These are phyloP conservation scores for Yamadazyma laniorum DNA, from an alignment of 805 yeast species.

Conservation along the genomic window DNA sequence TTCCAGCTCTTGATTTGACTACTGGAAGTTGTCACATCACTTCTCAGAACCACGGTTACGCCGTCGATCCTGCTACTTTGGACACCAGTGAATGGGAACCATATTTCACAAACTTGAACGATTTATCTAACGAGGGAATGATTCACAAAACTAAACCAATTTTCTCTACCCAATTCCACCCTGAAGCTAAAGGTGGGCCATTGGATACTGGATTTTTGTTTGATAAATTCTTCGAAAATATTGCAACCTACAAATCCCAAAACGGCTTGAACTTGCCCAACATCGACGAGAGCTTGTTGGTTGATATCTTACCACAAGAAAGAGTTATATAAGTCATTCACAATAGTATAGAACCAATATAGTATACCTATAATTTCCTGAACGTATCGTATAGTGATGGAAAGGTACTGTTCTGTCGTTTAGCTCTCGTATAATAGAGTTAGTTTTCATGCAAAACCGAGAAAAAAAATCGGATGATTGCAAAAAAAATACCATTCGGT, in stretches of 20 bases:
- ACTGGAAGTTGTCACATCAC: slow-evolving; percentile 97
- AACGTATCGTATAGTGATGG: too few species aligned
- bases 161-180: slow-evolving; percentile 97
- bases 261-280: slow-evolving; percentile 43
- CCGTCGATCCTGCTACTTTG: slow-evolving; percentile 81
- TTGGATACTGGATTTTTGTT: slow-evolving; percentile 87
- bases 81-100: slow-evolving; percentile 67
- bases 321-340: slow-evolving; percentile 54
- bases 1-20: slow-evolving; percentile 86
- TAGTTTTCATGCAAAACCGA: slow-evolving; percentile 1
- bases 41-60: slow-evolving; percentile 98
- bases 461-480: slow-evolving; percentile 12
- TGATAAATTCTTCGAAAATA: slow-evolving; percentile 79
- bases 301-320: slow-evolving; percentile 62
- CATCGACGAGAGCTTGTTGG: slow-evolving; percentile 49
- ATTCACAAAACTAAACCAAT: slow-evolving; percentile 83
- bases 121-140: slow-evolving; percentile 97
- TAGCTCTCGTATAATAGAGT: too few species aligned
- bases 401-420: too few species aligned
- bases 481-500: slow-evolving; percentile 10
- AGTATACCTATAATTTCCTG: too few species aligned
- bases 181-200: slow-evolving; percentile 99
- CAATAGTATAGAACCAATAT: too few species aligned
- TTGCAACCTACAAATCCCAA: slow-evolving; percentile 48
- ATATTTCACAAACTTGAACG: slow-evolving; percentile 89